Evolutionary conservation across 179 eudicot species (phyloP).

Genomic region (Vitellaria paradoxa): DNA sequence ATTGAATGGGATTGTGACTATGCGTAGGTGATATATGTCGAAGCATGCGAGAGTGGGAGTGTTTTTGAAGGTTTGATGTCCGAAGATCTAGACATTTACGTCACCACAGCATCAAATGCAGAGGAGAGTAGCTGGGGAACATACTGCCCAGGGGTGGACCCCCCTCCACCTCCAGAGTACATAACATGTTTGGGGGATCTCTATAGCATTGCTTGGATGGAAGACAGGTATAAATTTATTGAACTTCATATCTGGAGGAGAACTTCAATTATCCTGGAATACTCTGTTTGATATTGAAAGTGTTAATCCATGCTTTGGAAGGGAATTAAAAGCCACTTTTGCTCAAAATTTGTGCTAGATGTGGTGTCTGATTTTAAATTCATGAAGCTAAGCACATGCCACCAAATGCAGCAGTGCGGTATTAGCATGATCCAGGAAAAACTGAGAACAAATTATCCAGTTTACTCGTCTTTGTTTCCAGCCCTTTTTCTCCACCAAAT

Average conservation of each 20-base stretch:
- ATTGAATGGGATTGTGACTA: background rate
- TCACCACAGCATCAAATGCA: slow-evolving; percentile 85
- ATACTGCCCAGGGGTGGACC: slow-evolving; percentile 89
- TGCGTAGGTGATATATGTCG: slow-evolving; percentile 81
- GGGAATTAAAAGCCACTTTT: background rate
- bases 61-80: slow-evolving; percentile 92
- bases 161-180: slow-evolving; percentile 79
- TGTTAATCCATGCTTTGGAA: background rate
- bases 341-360: background rate
- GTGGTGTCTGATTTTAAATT: background rate
- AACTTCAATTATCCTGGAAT: background rate
- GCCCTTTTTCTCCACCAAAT: background rate
- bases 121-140: slow-evolving; percentile 96
- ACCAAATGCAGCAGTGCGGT: background rate
- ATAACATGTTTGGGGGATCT: slow-evolving; percentile 91
- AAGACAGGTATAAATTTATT: slow-evolving; percentile 64
- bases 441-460: background rate
- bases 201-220: slow-evolving; percentile 97
- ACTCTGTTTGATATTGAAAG: background rate
- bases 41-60: slow-evolving; percentile 97
- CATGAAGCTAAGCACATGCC: background rate
- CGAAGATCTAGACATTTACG: slow-evolving; percentile 68
- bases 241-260: background rate
- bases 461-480: no score
- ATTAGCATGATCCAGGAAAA: background rate